Percentiles rank a stretch among this genome's conserved stretches.
These are phyloP conservation scores for Cajanus cajan DNA, from an alignment of 306 rosid species.

Conservation along the genomic window DNA sequence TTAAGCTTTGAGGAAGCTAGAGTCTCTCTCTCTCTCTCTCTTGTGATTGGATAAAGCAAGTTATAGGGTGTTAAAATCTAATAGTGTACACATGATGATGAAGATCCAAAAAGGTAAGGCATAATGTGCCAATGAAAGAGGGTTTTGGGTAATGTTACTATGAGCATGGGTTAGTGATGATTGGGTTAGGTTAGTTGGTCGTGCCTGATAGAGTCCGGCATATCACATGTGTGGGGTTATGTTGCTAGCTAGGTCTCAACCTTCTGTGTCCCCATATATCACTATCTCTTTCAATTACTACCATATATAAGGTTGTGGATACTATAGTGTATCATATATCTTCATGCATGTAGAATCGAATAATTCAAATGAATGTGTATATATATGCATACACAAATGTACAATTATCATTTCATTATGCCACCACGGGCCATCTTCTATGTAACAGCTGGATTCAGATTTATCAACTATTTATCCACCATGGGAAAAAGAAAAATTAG, in stretches of 20 bases:
- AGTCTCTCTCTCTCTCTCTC: too few relatives aligned
- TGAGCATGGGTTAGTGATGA: slow-evolving; percentile 34
- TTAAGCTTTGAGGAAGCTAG: too few relatives aligned
- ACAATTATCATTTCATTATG: not conserved
- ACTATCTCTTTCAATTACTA: slow-evolving; percentile 33
- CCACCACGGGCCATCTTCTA: not conserved
- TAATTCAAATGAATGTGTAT: not conserved
- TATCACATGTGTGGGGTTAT: slow-evolving; percentile 48
- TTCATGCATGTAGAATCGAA: not conserved
- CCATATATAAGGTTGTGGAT: slow-evolving; percentile 30
- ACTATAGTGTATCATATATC: not conserved
- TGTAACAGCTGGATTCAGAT: not conserved
- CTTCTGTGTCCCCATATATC: slow-evolving; percentile 25
- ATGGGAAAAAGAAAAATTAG: not conserved
- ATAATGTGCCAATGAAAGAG: slow-evolving; percentile 40
- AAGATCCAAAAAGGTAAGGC: slow-evolving; percentile 20
- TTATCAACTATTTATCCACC: not conserved
- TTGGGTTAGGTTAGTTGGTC: slow-evolving; percentile 41
- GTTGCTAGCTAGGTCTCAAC: slow-evolving; percentile 10
- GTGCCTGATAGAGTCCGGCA: slow-evolving; percentile 40
- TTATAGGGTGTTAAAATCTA: not conserved
- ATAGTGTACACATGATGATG: slow-evolving; percentile 19
- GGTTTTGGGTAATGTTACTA: slow-evolving; percentile 28
- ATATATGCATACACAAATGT: not conserved
- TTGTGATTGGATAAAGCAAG: too few relatives aligned